Evolutionary conservation across 2,329 filamentous ascomycete genomes (phyloP), one percentile per base, ranked within the genome.

Genomic region (Xylaria sp.): DNA sequence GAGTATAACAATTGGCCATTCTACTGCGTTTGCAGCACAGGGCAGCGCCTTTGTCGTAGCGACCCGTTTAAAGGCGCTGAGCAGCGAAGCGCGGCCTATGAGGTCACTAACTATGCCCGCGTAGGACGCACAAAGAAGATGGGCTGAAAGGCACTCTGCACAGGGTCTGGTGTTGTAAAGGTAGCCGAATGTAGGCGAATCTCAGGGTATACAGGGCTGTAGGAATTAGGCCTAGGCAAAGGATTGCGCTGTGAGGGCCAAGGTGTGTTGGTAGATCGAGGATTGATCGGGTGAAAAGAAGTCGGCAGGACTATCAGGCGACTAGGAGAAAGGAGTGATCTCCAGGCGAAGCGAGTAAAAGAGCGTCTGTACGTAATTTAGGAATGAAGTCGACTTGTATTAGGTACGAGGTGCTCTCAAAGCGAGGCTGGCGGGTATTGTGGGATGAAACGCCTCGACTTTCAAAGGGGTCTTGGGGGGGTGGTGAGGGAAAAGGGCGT

Each of bases 281-380:
- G 16, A 7, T 34, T 48, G 55, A 54, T 51, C 39, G 55, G 55
- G 53, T 44, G 20, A 46, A 57, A 46, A 50, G 24, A 37, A 26
- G 37, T 21, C 18, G 46, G 44, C 17, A 40, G 34, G 42, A 53
- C 56, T 56, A 58, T 52, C 46, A 48, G 47, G 20, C 52, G 42
- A 46, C 6, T 48, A 54, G 17, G 38, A 39, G 44, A 57, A 44
- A 61, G 50, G 58, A 61, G 55, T 52, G 58, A 50, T 59, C 56
- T 61, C 55, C 50, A 41, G 29, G 29, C 11, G 29, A 34, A 34
- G 29, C 29, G 16, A 34, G 29, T 13, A 42, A 49, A 43, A 50
- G 42, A 45, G 45, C 11, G 48, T 47, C 38, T 43, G 49, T 52
- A 40, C 20, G 52, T 40, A n/a, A 39, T 50, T 54, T 56, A 56